Evolutionary conservation across 73 alveolate species (phyloP).

Genomic region (Symbiodinium pilosum): DNA sequence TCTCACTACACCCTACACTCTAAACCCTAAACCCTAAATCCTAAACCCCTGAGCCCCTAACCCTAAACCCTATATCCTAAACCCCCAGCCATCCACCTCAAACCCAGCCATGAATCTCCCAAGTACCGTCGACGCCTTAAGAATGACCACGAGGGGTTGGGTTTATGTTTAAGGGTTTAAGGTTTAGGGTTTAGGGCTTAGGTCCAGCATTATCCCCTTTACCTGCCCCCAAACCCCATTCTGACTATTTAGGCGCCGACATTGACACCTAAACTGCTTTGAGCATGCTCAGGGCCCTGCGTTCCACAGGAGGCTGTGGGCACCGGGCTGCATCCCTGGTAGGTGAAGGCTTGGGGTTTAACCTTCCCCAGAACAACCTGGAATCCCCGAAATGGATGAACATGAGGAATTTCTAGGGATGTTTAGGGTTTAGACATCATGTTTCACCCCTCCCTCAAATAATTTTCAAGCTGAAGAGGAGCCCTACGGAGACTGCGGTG

Average conservation of each 20-base stretch:
- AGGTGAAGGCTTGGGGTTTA: background rate
- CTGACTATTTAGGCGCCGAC: too few species aligned
- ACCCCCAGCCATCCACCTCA: background rate
- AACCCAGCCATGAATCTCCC: background rate
- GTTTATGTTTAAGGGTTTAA: background rate
- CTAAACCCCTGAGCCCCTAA: background rate
- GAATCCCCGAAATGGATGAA: too few species aligned
- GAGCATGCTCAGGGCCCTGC: background rate
- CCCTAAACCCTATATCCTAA: background rate
- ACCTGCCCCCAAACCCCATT: too few species aligned
- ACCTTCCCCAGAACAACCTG: too few species aligned
- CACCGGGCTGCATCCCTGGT: background rate
- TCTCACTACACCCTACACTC: background rate
- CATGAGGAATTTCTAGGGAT: too few species aligned
- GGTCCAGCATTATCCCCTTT: too few species aligned
- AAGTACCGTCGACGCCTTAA: background rate
- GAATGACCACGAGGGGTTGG: background rate
- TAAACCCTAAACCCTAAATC: background rate
- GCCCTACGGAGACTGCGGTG: too few species aligned
- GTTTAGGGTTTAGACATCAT: background rate
- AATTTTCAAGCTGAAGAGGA: too few species aligned
- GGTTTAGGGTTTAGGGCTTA: background rate
- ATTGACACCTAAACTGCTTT: too few species aligned
- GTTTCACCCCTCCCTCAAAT: too few species aligned
- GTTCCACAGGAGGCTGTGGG: conserved; percentile 14